Base-by-base conservation (phyloP, 139 green algal genomes). In the Chlamydomonas incerta region DNA sequence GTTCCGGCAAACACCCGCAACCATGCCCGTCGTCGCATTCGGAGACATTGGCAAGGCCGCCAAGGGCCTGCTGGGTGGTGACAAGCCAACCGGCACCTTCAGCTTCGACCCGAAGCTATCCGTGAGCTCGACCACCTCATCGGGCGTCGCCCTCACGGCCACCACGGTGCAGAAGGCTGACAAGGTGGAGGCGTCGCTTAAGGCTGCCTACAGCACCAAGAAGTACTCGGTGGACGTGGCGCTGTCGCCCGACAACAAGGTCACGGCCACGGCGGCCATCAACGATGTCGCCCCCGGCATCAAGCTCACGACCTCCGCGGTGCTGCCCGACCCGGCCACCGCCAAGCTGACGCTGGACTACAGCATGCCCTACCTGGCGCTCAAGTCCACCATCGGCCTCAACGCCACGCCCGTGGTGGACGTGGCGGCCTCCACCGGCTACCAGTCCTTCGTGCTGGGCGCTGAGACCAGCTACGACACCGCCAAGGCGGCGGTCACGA, bases 271-370 rank as follows among this genome's bases (percentile, higher is more conserved):
- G 11, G 67, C 70, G 6, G 52, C 58, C 0, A 34, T 84, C 6
- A 69, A 46, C 17, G 74, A 86, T 21, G 70, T 85, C 3, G 76
- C 81, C 28, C 88, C 88, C 0, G 88, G 88, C 74, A 15, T 92
- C 8, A 89, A 90, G 85, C 70, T 92, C 9, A 82, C 58, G 60
- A 71, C 52, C 17, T 75, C 50, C 11, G 62, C 60, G 0, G 75
- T 76, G 3, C 52, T 92, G 55, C 89, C 85, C 2, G 76, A 92
- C 52, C 52, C 65, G 34, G 37, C 71, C 24, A 86, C 84, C 34
- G 91, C 88, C 47, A 94, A 94, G 91, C 71, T 91, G 24, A 68
- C 66, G 35, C 57, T 94, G 23, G 91, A 94, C 58, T 93, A 91
- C 41, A 28, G 34, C 68, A 69, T 85, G 47, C 81, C 75, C 46